Evolutionary conservation across 2,329 filamentous ascomycete genomes (phyloP).

Genomic region (Aspergillus luchuensis): DNA sequence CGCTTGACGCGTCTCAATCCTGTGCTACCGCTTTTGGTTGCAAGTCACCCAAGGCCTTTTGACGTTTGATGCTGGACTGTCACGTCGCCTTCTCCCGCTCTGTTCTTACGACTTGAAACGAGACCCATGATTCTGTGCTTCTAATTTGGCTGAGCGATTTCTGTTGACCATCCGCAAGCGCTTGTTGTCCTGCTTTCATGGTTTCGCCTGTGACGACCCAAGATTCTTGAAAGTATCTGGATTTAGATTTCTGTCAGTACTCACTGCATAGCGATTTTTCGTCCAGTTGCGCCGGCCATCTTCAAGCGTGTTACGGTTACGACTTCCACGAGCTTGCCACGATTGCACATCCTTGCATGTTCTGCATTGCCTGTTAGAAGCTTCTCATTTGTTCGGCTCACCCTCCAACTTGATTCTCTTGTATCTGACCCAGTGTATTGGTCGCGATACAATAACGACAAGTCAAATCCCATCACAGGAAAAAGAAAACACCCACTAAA

Average conservation of each 20-base stretch:
- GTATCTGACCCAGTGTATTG: constrained; percentile 6
- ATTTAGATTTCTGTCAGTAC: constrained; percentile 27
- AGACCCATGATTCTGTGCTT: constrained; percentile 42
- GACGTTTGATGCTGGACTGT: constrained; percentile 25
- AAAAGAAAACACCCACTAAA: background rate
- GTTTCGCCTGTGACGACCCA: constrained; percentile 17
- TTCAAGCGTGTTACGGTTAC: constrained; percentile 34
- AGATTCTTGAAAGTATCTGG: constrained; percentile 22
- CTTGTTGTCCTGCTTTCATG: constrained; percentile 16
- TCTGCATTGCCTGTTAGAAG: constrained; percentile 26
- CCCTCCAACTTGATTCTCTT: background rate
- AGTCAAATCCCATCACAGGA: constrained; percentile 3
- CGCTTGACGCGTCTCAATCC: constrained; percentile 6
- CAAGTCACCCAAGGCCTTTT: constrained; percentile 7
- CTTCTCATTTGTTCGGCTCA: constrained; percentile 18
- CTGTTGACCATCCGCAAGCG: constrained; percentile 25
- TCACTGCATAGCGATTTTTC: constrained; percentile 23
- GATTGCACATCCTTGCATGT: constrained; percentile 31
- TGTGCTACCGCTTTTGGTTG: constrained; percentile 1
- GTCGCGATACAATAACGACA: constrained; percentile 12
- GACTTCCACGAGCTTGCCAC: constrained; percentile 37
- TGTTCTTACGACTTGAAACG: constrained; percentile 48
- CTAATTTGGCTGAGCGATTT: constrained; percentile 30
- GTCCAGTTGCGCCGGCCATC: constrained; percentile 22
- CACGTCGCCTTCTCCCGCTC: constrained; percentile 28